phyloP scores from a whole-genome alignment of 257 asterid species.

The Echium plantagineum region DNA sequence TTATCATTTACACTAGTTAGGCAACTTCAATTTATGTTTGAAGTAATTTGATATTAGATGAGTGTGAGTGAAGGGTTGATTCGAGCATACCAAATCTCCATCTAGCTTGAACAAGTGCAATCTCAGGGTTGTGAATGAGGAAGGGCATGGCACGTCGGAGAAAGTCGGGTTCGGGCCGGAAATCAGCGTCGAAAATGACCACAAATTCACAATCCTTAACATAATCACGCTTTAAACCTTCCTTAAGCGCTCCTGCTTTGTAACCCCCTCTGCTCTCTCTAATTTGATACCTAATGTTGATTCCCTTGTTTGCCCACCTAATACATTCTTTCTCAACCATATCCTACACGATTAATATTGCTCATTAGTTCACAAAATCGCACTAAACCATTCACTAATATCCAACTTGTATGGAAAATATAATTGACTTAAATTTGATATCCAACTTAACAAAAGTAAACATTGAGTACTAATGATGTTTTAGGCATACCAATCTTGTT shows the following conservation, averaged over 20 bases:
- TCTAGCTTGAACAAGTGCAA: slow-evolving; percentile 91
- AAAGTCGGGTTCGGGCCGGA: slow-evolving; percentile 96
- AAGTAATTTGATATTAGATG: too few relatives aligned
- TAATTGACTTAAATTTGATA: too few relatives aligned
- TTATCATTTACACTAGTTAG: too few relatives aligned
- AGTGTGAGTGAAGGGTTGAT: background rate
- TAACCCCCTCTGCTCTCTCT: slow-evolving; percentile 78
- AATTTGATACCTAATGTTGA: slow-evolving; percentile 69
- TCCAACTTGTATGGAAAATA: background rate
- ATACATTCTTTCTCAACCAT: slow-evolving; percentile 86
- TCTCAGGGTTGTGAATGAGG: slow-evolving; percentile 55
- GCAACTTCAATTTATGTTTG: too few relatives aligned
- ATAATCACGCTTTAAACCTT: slow-evolving; percentile 67
- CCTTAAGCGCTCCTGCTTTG: slow-evolving; percentile 97
- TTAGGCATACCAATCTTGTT: background rate
- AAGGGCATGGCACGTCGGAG: slow-evolving; percentile 81
- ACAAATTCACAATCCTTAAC: slow-evolving; percentile 78
- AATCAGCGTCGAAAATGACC: slow-evolving; percentile 86
- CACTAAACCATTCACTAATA: background rate
- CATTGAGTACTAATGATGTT: background rate
- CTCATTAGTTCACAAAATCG: background rate
- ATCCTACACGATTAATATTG: slow-evolving; percentile 32
- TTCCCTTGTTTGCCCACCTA: slow-evolving; percentile 91
- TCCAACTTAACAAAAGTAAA: too few relatives aligned
- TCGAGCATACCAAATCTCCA: slow-evolving; percentile 81